These are phyloP conservation scores for Saturnispora gosingensis DNA, from an alignment of 805 yeast genomes.

Conservation along the genomic window DNA sequence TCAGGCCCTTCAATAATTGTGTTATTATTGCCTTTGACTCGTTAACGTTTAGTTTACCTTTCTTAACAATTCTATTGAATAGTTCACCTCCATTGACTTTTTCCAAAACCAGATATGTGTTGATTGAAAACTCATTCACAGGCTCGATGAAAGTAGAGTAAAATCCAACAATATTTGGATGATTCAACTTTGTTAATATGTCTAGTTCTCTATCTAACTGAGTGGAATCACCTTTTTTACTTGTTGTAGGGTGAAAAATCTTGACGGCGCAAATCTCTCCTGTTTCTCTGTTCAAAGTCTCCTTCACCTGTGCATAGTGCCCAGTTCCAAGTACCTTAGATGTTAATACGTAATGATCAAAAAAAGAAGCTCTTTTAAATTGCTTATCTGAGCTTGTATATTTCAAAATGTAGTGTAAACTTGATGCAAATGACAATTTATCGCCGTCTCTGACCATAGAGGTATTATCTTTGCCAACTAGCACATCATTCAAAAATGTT, in stretches of 20 bases:
- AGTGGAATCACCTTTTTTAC: constrained; percentile 20
- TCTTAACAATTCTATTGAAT: constrained; percentile 60
- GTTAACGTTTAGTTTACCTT: constrained; percentile 49
- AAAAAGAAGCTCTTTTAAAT: constrained; percentile 32
- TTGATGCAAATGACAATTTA: constrained; percentile 41
- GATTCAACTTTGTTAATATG: constrained; percentile 54
- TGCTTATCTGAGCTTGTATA: constrained; percentile 13
- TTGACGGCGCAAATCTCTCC: constrained; percentile 66
- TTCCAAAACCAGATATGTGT: constrained; percentile 59
- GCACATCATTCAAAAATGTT: constrained; percentile 51
- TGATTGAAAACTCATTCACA: constrained; percentile 34
- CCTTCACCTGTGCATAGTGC: constrained; percentile 75
- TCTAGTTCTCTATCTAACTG: constrained; percentile 56
- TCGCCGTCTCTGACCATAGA: constrained; percentile 55
- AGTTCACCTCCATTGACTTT: constrained; percentile 69
- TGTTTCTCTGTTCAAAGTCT: constrained; percentile 47
- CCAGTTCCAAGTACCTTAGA: constrained; percentile 65
- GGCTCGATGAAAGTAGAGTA: constrained; percentile 48
- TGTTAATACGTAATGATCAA: constrained; percentile 41
- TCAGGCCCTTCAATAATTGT: constrained; percentile 53
- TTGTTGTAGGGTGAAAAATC: constrained; percentile 42
- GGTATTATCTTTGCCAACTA: constrained; percentile 40
- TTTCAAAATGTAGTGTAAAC: constrained; percentile 24
- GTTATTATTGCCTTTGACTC: constrained; percentile 53
- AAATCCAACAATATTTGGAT: constrained; percentile 61